Evolutionary conservation across 257 asterid species (phyloP), one percentile per base, ranked within the genome.

Genomic region (Solanum chmielewskii): DNA sequence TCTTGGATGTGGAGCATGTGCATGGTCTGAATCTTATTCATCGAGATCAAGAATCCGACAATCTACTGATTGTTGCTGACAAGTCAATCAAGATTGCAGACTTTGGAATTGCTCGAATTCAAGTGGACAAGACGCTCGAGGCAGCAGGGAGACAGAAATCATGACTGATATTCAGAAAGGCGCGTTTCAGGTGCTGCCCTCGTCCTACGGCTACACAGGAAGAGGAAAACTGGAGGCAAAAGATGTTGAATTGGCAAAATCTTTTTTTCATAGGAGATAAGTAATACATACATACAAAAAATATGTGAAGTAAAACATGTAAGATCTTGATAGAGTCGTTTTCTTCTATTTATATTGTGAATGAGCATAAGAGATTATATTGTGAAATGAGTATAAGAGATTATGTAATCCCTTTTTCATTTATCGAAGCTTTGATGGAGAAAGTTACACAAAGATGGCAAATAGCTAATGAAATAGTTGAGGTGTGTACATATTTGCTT

Each of bases 111-210:
- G 99, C 99, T 71, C 98, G 98, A 27, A 97, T 97, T 27, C 94
- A 92, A 93, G 96, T 95, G 37, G 98, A 95, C 41, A 90, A 90
- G 88, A 94, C 94, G 98, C 98, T 97, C 0, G 98, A 94, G 93
- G 95, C 94, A 68, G 98, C 98, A 1, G 35, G 35, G 98, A 97
- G 92, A 93, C 90, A 2, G 96, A 95, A 94, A 93, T 97, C 74
- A 88, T 95, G 97, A 95, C 98, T 0, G 90, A 92, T 8, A 98
- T 95, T 95, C 84, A 91, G 99, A 81, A 95, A 94, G 90, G 99
- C 99, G 20, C 98, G 98, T 86, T 97, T 97, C 94, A 93, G 98
- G 94, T 95, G 98, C 95, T 97, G 98, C 93, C 91, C 93, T 60
- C 95, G 90, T 45, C 97, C 98, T 1, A 95, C 93, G 96, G 93